Evolutionary conservation across 2,329 filamentous ascomycete species (phyloP), one percentile per base, ranked within the genome.

Genomic region (Trichophyton benhamiae): DNA sequence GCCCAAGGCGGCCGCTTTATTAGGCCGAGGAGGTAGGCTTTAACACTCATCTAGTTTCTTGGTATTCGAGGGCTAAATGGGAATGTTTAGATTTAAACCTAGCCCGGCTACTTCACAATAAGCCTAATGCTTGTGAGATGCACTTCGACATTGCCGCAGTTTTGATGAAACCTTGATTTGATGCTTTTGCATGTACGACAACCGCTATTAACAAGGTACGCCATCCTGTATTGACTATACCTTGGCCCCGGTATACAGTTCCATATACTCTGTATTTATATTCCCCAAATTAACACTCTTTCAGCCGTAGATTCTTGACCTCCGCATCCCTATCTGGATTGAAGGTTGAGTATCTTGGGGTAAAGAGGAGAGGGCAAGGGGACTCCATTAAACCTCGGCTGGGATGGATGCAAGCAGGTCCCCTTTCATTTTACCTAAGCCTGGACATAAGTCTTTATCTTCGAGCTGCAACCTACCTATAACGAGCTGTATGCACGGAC

Each of bases 1-100:
- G 80, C 81, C 20, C 79, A 77, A 65, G 76, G 76, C 60, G 76
- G 75, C 52, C 68, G 70, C 48, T 70, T 67, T 60, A 71, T 68
- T 44, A 70, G 68, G 59, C 63, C 60, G 17, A 70, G 61, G 30
- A 67, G 66, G 69, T 74, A 68, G 58, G 27, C 49, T 64, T 9
- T 58, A 4, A 15, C 2, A 44, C 15, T 44, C 15, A 44, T 41
- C 30, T 25, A 30, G 7, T 20, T 36, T 41, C 20, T 15, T 20
- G 20, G 5, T 33, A 33, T 30, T 55, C 13, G 33, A 15, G 17
- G 33, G 52, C 7, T 55, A 20, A 17, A 17, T 55, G 9, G 6
- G 11, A 20, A 17, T 55, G 25, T 36, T 17, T 36, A 55, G 52
- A 55, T 55, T 30, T 3, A 55, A 22, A 55, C 27, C 11, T 55